Percentiles rank a stretch among this genome's conserved stretches.
These are phyloP conservation scores for Cystobasidium onofrii DNA, from an alignment of 768 basidiomycete species.

Conservation along the genomic window DNA sequence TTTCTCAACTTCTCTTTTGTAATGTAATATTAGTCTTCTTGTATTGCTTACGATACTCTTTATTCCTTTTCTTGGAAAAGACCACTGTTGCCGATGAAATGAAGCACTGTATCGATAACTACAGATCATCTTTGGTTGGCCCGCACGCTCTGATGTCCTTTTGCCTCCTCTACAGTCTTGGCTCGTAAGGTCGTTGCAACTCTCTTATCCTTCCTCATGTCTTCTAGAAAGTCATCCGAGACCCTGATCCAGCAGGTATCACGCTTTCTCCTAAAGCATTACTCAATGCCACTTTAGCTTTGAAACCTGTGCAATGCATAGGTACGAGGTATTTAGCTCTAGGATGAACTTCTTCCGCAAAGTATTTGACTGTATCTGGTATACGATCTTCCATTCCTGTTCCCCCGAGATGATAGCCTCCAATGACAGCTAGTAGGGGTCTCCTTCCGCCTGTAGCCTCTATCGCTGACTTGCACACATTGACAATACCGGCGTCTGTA, in stretches of 20 bases:
- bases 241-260: slow-evolving; percentile 69
- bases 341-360: slow-evolving; percentile 57
- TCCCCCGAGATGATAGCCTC: slow-evolving; percentile 73
- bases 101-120: neutral
- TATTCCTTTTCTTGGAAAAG: neutral
- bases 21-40: too few species aligned
- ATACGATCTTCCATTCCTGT: slow-evolving; percentile 60
- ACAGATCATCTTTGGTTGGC: too few species aligned
- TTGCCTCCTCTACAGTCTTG: too few species aligned
- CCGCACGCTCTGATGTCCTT: too few species aligned
- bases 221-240: slow-evolving; percentile 54
- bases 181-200: too few species aligned
- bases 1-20: too few species aligned
- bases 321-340: slow-evolving; percentile 65
- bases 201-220: too few species aligned
- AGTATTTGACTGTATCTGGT: slow-evolving; percentile 61
- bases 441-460: slow-evolving; percentile 51
- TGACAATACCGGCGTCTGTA: slow-evolving; percentile 67
- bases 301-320: slow-evolving; percentile 77
- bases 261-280: slow-evolving; percentile 63
- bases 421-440: slow-evolving; percentile 73
- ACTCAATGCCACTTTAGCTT: slow-evolving; percentile 64
- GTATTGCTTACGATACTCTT: neutral
- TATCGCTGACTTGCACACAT: slow-evolving; percentile 67
- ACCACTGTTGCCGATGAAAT: neutral